Evolutionary conservation across 371 early-diverging fungal genomes (phyloP), one percentile per base, ranked within the genome.

Genomic region (Saksenaea oblongispora): DNA sequence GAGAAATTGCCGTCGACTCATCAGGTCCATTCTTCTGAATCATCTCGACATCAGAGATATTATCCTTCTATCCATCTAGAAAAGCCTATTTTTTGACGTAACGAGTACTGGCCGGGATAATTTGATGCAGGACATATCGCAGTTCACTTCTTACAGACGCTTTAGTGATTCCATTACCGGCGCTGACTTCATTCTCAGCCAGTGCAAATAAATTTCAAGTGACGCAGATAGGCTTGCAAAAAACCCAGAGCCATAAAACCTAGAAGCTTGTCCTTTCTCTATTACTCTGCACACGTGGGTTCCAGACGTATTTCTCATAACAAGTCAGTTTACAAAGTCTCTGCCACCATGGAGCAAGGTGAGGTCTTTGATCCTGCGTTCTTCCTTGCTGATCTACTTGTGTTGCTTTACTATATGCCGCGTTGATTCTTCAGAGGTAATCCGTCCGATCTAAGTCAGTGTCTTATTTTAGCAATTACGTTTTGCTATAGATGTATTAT

Each of bases 401-500:
- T 51, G 34, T 17, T 28, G 53, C 27, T 28, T n/a, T 42, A 17
- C 28, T 31, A 10, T 58, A 41, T 10, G 27, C 59, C 47, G 28
- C 44, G 18, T 39, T 44, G 28, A 28, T 42, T n/a, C 17, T 44
- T 44, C 31, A 27, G 47, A 42, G n/a, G 59, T 47, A 18, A 17
- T 47, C 22, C 51, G 51, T n/a, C 51, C 51, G 51, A 47, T 47
- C 51, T 2, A 47, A 47, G 18, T 10, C 8, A 47, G 22, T 17
- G 22, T 22, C n/a, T 60, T 36, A 18, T 13, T 24, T 55, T 3
- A 47, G 22, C 51, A 4, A 47, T n/a, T 47, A 10, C 10, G 24
- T 8, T 47, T 11, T 24, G 37, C 56, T 2, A 8, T 72, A 87
- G 86, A 80, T 87, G 63, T 87, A 87, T 67, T 84, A 80, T 67